phyloP scores from a whole-genome alignment of 805 yeast genomes.

The Osmozyma mogii region DNA sequence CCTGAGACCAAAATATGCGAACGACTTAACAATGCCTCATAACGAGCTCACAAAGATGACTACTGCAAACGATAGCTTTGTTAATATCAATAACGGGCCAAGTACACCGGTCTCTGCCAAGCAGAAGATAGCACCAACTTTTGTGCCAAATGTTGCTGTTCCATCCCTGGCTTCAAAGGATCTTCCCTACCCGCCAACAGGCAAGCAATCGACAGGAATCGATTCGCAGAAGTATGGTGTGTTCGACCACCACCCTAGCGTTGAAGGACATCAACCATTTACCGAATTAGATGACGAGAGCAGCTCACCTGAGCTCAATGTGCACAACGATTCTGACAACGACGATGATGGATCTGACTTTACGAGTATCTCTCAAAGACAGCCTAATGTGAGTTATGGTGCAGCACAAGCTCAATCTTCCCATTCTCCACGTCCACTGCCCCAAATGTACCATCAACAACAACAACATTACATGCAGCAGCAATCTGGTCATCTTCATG shows the following conservation, averaged over 20 bases:
- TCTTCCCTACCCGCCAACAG: slow-evolving; percentile 20
- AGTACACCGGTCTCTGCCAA: slow-evolving; percentile 25
- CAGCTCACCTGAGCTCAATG: slow-evolving; percentile 5
- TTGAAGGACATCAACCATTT: slow-evolving; percentile 39
- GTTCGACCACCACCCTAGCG: slow-evolving; percentile 38
- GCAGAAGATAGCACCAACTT: slow-evolving; percentile 25
- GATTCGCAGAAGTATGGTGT: slow-evolving; percentile 20
- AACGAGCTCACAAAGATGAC: slow-evolving; percentile 7
- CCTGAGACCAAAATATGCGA: slow-evolving; percentile 24
- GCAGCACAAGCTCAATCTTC: slow-evolving; percentile 6
- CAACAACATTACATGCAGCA: background rate
- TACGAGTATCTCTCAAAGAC: slow-evolving; percentile 75
- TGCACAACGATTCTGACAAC: slow-evolving; percentile 17
- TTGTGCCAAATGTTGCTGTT: slow-evolving; percentile 20
- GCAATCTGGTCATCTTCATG: too few relatives aligned
- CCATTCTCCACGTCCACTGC: slow-evolving; percentile 1
- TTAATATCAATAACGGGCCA: slow-evolving; percentile 24
- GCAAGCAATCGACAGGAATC: slow-evolving; percentile 11
- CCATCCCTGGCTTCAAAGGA: slow-evolving; percentile 11
- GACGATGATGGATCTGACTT: slow-evolving; percentile 50
- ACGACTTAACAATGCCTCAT: slow-evolving; percentile 22
- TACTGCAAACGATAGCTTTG: slow-evolving; percentile 2
- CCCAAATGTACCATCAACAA: slow-evolving; percentile 3
- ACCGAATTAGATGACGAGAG: slow-evolving; percentile 28
- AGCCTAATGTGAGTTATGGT: slow-evolving; percentile 52